A percentile compares a stretch with the other conserved stretches of the same genome.
Evolutionary conservation across 768 basidiomycete genomes (phyloP).

Genomic region (Trametes coccinea): DNA sequence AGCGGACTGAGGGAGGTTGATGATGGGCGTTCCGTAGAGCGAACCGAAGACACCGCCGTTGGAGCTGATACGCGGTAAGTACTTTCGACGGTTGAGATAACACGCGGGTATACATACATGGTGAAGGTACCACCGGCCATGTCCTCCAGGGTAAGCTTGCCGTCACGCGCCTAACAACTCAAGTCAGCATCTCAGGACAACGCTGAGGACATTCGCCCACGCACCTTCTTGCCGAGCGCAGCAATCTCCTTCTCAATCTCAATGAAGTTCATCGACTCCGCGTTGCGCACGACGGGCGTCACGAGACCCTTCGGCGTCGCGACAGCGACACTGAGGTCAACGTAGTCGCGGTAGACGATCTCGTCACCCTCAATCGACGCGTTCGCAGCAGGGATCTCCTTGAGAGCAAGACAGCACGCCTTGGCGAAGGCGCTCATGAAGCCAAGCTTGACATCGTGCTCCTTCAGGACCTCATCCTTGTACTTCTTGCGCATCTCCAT

Average conservation of each 20-base stretch:
- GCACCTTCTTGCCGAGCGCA: conserved; percentile 83
- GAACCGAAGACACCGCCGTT: conserved; percentile 99
- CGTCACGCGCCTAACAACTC: conserved; percentile 70
- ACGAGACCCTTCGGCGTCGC: conserved; percentile 97
- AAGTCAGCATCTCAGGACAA: not conserved
- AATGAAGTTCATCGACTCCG: conserved; percentile 81
- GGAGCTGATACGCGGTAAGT: conserved; percentile 53
- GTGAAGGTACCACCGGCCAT: conserved; percentile 99
- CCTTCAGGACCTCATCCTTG: conserved; percentile 89
- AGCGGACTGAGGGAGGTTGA: conserved; percentile 94
- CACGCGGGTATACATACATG: conserved; percentile 58
- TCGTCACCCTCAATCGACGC: conserved; percentile 93
- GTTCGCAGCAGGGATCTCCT: conserved; percentile 93
- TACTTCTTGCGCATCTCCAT: conserved; percentile 92
- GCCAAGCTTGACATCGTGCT: conserved; percentile 93
- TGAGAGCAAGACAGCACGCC: conserved; percentile 79
- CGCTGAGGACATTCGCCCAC: conserved; percentile 6
- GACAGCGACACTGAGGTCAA: conserved; percentile 94
- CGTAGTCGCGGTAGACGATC: conserved; percentile 89
- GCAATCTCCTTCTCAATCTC: conserved; percentile 94
- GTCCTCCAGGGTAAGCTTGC: conserved; percentile 94
- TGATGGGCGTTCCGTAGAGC: conserved; percentile 97
- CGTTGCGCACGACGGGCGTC: conserved; percentile 92
- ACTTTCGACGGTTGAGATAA: conserved; percentile 3
- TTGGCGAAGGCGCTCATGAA: conserved; percentile 98